Evolutionary conservation across 371 early-diverging fungal species (phyloP).

Genomic region (Nematocida major): DNA sequence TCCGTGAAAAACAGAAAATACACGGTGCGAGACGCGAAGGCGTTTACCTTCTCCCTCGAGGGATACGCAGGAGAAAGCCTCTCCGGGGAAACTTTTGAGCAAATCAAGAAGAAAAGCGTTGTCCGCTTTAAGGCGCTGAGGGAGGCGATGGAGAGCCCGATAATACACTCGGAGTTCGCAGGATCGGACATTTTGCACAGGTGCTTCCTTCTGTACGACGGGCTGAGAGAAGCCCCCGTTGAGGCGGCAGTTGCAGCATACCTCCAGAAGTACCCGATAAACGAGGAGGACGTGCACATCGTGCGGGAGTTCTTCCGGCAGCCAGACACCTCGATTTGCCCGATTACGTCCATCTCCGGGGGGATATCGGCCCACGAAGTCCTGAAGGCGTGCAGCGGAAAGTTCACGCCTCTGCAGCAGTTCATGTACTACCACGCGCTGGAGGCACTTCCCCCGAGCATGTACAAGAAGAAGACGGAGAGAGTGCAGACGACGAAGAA

Average conservation of each 20-base stretch:
- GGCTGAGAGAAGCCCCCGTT: not conserved
- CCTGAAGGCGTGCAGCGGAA: slow-evolving; percentile 83
- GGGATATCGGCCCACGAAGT: slow-evolving; percentile 98
- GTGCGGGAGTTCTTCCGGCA: slow-evolving; percentile 69
- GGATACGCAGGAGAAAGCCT: slow-evolving; percentile 40
- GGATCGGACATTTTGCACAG: not conserved
- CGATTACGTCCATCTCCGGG: slow-evolving; percentile 91
- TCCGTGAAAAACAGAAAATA: slow-evolving; percentile 52
- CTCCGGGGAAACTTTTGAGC: slow-evolving; percentile 46
- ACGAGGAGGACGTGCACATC: not conserved
- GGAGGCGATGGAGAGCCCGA: slow-evolving; percentile 52
- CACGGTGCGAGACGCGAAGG: slow-evolving; percentile 53
- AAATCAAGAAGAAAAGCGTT: slow-evolving; percentile 41
- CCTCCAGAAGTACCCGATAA: not conserved
- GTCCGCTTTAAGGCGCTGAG: slow-evolving; percentile 29
- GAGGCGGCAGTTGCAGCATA: not conserved
- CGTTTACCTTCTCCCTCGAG: slow-evolving; percentile 50
- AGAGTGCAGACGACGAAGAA: slow-evolving; percentile 72
- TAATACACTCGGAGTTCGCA: not conserved
- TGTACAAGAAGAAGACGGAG: slow-evolving; percentile 66
- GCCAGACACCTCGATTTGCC: slow-evolving; percentile 79
- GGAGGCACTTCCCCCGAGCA: slow-evolving; percentile 73
- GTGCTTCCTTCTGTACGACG: slow-evolving; percentile 12
- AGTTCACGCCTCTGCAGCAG: slow-evolving; percentile 88
- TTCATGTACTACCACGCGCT: slow-evolving; percentile 92